Evolutionary conservation across 2,329 filamentous ascomycete species (phyloP), one percentile per base, ranked within the genome.

Genomic region (Aspergillus thermomutatus): DNA sequence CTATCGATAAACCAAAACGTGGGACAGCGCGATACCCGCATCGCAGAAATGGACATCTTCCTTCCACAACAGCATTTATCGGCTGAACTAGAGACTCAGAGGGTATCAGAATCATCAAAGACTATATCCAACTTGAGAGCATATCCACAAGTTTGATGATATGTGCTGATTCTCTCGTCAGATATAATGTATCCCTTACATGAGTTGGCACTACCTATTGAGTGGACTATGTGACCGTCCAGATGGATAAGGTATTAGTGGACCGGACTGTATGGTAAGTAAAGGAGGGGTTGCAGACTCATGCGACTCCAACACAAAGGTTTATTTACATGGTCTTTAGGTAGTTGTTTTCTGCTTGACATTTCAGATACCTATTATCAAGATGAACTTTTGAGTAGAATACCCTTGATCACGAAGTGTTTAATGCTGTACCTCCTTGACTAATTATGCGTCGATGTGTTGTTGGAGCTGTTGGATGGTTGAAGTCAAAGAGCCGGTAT

Each of bases 1-100:
- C 58, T 60, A 58, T 62, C 60, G 60, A 61, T 61, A 59, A 55
- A 53, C 53, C 55, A 34, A 51, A 60, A 61, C 57, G 60, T 61
- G 58, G 59, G 58, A 60, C 58, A 60, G 52, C 55, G 60, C 60
- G 54, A 59, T 59, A 57, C 57, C 59, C 59, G 59, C 60, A 54
- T 47, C 23, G 23, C 37, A 34, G 45, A 47, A 43, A 54, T 55
- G 55, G 52, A 28, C 51, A 14, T 37, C 6, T 14, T 37, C 31
- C 17, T 17, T 37, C 17, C 31, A 37, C 31, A 37, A 37, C 14
- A 37, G 31, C 31, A 37, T 37, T 37, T 34, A 7, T 37, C 31
- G 31, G 31, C 31, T 17, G 21, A 43, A 21, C 40, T n/a, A 43
- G 8, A 43, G 40, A 21, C 3, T 10, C 3, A 23, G 21, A n/a